Percentiles rank a stretch among this genome's conserved stretches.
Evolutionary conservation across 768 basidiomycete genomes (phyloP).

Genomic region (Obba rivulosa): DNA sequence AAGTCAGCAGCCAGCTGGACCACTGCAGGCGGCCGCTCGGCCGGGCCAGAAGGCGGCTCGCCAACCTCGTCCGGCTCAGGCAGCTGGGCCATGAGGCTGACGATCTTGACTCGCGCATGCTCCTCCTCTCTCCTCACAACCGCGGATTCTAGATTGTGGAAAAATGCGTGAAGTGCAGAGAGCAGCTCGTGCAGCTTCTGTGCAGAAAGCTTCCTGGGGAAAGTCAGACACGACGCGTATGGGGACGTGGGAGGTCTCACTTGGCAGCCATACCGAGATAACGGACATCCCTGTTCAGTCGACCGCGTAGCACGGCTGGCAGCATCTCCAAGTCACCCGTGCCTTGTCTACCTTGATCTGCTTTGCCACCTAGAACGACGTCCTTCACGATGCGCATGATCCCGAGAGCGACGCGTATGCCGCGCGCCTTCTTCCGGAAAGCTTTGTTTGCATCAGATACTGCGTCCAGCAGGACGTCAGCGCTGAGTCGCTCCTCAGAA

Average conservation of each 20-base stretch:
- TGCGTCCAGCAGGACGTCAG: slow-evolving; percentile 25
- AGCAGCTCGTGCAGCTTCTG: slow-evolving; percentile 34
- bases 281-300: slow-evolving; percentile 37
- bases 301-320: slow-evolving; percentile 40
- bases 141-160: slow-evolving; percentile 26
- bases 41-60: background rate
- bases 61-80: slow-evolving; percentile 2
- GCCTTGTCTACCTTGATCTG: background rate
- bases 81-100: slow-evolving; percentile 7
- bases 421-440: slow-evolving; percentile 27
- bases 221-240: background rate
- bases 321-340: slow-evolving; percentile 33
- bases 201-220: slow-evolving; percentile 38
- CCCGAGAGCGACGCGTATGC: slow-evolving; percentile 43
- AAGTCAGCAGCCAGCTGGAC: slow-evolving; percentile 23
- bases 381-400: slow-evolving; percentile 39
- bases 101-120: slow-evolving; percentile 17
- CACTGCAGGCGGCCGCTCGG: slow-evolving; percentile 4
- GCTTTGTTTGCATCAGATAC: slow-evolving; percentile 34
- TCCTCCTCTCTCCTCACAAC: slow-evolving; percentile 30
- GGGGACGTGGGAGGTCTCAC: slow-evolving; percentile 27
- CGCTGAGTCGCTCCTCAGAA: slow-evolving; percentile 7
- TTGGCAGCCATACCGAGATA: slow-evolving; percentile 42
- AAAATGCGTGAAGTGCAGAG: slow-evolving; percentile 34
- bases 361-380: slow-evolving; percentile 18